Base-by-base conservation (phyloP, 768 basidiomycete species). In the Tylopilus plumbeoviolaceoides region DNA sequence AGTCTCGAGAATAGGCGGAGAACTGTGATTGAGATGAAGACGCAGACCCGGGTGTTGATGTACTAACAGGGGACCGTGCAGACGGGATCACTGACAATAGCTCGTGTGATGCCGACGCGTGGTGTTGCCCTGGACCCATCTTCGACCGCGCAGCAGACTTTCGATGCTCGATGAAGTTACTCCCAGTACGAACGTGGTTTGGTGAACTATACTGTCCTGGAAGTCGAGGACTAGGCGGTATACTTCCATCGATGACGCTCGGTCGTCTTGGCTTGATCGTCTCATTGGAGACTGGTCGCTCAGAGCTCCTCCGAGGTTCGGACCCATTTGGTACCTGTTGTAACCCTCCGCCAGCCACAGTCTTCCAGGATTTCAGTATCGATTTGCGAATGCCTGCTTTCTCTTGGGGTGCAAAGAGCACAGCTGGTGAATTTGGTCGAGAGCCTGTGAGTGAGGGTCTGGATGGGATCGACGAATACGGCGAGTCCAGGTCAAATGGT, bases 331-430 rank as follows among this genome's bases (percentile, higher is more conserved):
- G 51, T 46, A 62, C 38, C 27, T 62, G 62, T 47, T 66, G 69
- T 15, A 70, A 60, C 7, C 65, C 65, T 1, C 64, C 62, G 5
- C 71, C 69, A 10, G 77, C 71, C 7, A 75, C 69, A 14, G 78
- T 75, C 63, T 81, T 84, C 79, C 79, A 81, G 10, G 75, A 72
- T 65, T 88, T 87, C 58, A 89, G 67, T 53, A 89, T 89, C 11
- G 87, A 89, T 72, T 87, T 89, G 40, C 83, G 80, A 45, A 73
- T 73, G 23, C 68, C 72, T 9, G 68, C 62, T 60, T 75, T 80
- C 57, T 80, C 76, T 45, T 72, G 72, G n/a, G 67, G 59, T 59
- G 64, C 14, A 11, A 53, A 25, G 27, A 52, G 45, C 33, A 56
- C 17, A 38, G 66, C 56, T 17, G 68, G 59, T 40, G 67, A 65